These are phyloP conservation scores for Ceraceosorus guamensis DNA, from an alignment of 1,284 basidiomycete species.

Conservation along the genomic window DNA sequence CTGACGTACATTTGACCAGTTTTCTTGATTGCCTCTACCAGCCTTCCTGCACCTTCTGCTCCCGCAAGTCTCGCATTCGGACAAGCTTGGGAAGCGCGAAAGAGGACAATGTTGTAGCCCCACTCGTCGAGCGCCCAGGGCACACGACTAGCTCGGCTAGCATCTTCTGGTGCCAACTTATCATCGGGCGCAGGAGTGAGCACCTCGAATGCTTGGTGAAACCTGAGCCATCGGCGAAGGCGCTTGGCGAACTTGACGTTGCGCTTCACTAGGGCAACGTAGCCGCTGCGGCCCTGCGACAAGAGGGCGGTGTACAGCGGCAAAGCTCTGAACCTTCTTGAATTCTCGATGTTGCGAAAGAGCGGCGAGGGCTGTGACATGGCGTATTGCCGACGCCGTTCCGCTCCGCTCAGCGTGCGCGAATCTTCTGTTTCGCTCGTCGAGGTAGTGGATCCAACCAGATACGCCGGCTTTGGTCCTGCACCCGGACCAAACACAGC, in stretches of 20 bases:
- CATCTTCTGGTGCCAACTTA: slow-evolving; percentile 39
- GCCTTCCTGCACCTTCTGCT: too few species aligned
- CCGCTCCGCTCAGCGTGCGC: background rate
- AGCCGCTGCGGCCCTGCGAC: slow-evolving; percentile 51
- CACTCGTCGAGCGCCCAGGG: slow-evolving; percentile 7
- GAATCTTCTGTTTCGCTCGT: slow-evolving; percentile 14
- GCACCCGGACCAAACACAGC: slow-evolving; percentile 49
- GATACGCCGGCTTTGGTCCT: slow-evolving; percentile 50
- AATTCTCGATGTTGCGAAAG: slow-evolving; percentile 50
- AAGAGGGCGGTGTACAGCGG: slow-evolving; percentile 53
- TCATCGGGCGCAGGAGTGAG: slow-evolving; percentile 42
- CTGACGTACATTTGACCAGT: slow-evolving; percentile 51
- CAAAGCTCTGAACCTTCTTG: slow-evolving; percentile 53
- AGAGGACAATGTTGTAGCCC: slow-evolving; percentile 50
- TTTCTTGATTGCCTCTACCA: slow-evolving; percentile 48
- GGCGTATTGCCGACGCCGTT: background rate
- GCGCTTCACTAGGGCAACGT: slow-evolving; percentile 49
- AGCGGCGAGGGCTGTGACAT: slow-evolving; percentile 5
- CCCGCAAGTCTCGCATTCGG: slow-evolving; percentile 34
- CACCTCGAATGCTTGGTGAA: slow-evolving; percentile 11
- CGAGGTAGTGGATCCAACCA: slow-evolving; percentile 19
- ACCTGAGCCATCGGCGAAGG: slow-evolving; percentile 47
- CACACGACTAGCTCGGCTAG: too few species aligned
- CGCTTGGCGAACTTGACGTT: slow-evolving; percentile 51
- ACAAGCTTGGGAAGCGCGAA: slow-evolving; percentile 40